Evolutionary conservation across 805 yeast genomes (phyloP).

Genomic region (Candida berthetii): DNA sequence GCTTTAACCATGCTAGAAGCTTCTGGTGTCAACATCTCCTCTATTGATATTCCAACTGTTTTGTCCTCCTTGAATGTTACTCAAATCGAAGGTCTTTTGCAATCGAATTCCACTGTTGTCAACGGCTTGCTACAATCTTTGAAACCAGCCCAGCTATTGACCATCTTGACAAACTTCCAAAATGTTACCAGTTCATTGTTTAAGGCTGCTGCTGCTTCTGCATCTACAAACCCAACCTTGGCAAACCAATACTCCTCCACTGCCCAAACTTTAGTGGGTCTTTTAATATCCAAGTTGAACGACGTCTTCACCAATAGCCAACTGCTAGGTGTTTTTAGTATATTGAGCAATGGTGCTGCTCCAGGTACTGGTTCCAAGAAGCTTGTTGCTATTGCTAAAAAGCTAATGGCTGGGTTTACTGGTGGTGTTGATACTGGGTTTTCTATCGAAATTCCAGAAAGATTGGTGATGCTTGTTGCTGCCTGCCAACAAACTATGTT

Average conservation of each 20-base stretch:
- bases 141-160: constrained; percentile 12
- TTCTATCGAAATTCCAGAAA: constrained; percentile 8
- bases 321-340: constrained; percentile 15
- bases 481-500: constrained; percentile 42
- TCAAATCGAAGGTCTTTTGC: constrained; percentile 17
- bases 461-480: constrained; percentile 11
- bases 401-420: constrained; percentile 13
- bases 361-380: constrained; percentile 20
- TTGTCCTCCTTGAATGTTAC: constrained; percentile 15
- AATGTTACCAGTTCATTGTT: constrained; percentile 15
- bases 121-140: constrained; percentile 12
- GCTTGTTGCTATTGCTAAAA: constrained; percentile 10
- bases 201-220: constrained; percentile 6
- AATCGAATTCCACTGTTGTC: constrained; percentile 14
- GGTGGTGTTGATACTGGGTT: constrained; percentile 6
- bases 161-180: constrained; percentile 13
- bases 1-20: constrained; percentile 10
- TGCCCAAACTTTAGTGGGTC: constrained; percentile 11
- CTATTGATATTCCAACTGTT: constrained; percentile 62
- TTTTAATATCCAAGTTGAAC: constrained; percentile 11
- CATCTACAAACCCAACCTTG: constrained; percentile 3
- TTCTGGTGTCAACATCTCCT: constrained; percentile 50
- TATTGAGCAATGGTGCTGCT: constrained; percentile 19
- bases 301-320: constrained; percentile 15
- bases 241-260: constrained; percentile 3